Evolutionary conservation across 768 basidiomycete species (phyloP), one percentile per base, ranked within the genome.

Genomic region (Calocybe cyanea): DNA sequence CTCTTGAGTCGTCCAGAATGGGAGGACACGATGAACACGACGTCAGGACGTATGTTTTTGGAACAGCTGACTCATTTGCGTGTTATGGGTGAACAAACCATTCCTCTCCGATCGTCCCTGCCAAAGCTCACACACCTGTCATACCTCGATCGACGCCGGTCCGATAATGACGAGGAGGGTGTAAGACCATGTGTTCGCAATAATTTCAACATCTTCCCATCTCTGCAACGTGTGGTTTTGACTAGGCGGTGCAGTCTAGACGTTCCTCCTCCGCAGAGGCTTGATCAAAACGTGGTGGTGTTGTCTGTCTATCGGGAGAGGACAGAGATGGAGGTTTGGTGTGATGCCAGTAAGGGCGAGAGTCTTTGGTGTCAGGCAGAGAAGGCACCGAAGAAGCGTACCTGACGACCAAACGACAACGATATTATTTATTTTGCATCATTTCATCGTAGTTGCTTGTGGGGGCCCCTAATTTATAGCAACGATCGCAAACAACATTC

Each of bases 281-380:
- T 57, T 33, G 52, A 51, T 23, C 50, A 54, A 25, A 56, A 41
- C 18, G 44, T 61, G 36, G 52, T 64, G 17, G 51, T 67, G 25
- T 45, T 60, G 8, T 58, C 60, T 39, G 60, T 67, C 7, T 61
- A 60, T 3, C 48, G 54, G 24, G 56, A 59, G 36, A 49, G 54
- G 35, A 64, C 65, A 20, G 70, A 69, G 54, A 50, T 66, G 48
- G 62, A 66, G 34, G 57, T 66, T 20, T 71, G 70, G 69, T 61
- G 65, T 30, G 63, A 66, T 44, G 62, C 55, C 30, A 61, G 56
- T 3, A 49, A 50, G 6, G 62, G 58, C 3, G 44, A 52, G 28
- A 63, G 65, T 18, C 51, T 70, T 38, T 70, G 69, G 70, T 55
- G 60, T 36, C 48, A 45, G 24, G 55, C 55, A 7, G 46, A 49